These are phyloP conservation scores for Calonectria hongkongensis DNA, from an alignment of 2,329 filamentous ascomycete species.

Conservation along the genomic window DNA sequence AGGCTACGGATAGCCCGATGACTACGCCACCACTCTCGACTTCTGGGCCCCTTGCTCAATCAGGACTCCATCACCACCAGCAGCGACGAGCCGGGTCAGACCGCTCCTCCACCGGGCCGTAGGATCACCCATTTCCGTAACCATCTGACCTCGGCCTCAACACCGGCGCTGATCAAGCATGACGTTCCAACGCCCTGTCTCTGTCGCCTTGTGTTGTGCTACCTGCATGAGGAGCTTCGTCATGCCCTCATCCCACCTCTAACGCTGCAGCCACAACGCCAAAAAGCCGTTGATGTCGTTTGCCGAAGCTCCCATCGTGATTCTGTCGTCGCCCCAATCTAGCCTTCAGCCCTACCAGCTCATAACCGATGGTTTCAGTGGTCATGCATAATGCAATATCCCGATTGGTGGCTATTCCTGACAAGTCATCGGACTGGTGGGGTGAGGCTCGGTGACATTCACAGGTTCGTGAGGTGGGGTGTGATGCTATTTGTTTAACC, in stretches of 20 bases:
- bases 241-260: not conserved
- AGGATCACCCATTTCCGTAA: conserved; percentile 27
- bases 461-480: conserved; percentile 11
- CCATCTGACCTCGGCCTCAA: conserved; percentile 16
- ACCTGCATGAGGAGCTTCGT: not conserved
- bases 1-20: conserved; percentile 18
- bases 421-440: conserved; percentile 30
- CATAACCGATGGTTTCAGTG: conserved; percentile 31
- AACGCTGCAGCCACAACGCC: not conserved
- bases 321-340: conserved; percentile 5
- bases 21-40: conserved; percentile 22
- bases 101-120: conserved; percentile 32
- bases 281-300: not conserved
- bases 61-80: conserved; percentile 27
- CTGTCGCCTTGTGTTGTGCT: not conserved
- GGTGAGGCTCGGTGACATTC: conserved; percentile 16
- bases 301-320: not conserved
- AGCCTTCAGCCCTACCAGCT: conserved; percentile 36
- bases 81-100: conserved; percentile 30
- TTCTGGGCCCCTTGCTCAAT: not conserved
- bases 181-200: not conserved
- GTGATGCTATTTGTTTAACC: conserved; percentile 1
- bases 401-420: conserved; percentile 36
- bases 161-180: conserved; percentile 11
- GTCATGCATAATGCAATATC: conserved; percentile 35